Conservation (phyloP, 371 early-diverging fungal species). For the Apophysomyces variabilis region DNA sequence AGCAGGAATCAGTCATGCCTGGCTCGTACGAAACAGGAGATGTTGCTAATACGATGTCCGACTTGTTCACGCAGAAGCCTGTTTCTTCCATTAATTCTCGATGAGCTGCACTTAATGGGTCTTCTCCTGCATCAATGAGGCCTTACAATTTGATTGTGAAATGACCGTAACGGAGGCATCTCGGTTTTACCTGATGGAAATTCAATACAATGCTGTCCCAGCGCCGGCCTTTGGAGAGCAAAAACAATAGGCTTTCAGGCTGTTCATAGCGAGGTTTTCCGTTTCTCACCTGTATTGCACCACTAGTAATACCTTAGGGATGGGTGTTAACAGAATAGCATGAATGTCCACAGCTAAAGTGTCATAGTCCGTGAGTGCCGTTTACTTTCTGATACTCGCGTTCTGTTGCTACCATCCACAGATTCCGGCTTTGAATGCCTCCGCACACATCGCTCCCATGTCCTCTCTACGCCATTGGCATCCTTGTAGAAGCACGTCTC, state of each 20-base stretch:
- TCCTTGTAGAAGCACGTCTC: slow-evolving; percentile 47
- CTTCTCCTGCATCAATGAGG: slow-evolving; percentile 57
- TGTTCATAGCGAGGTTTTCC: not conserved
- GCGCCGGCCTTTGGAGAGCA: slow-evolving; percentile 52
- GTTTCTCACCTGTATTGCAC: slow-evolving; percentile 55
- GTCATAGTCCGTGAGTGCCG: not conserved
- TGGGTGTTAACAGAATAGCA: slow-evolving; percentile 38
- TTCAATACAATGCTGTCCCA: slow-evolving; percentile 59
- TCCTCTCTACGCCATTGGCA: slow-evolving; percentile 25
- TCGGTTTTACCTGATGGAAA: slow-evolving; percentile 60
- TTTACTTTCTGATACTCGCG: not conserved
- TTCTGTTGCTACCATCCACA: slow-evolving; percentile 36
- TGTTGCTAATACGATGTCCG: slow-evolving; percentile 18
- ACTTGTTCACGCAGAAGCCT: slow-evolving; percentile 41
- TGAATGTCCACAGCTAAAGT: slow-evolving; percentile 57
- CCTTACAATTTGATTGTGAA: slow-evolving; percentile 29
- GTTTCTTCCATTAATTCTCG: slow-evolving; percentile 69
- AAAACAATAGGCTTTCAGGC: not conserved
- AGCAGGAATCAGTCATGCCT: slow-evolving; percentile 60
- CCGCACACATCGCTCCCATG: slow-evolving; percentile 54
- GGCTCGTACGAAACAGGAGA: slow-evolving; percentile 62
- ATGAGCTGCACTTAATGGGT: slow-evolving; percentile 48
- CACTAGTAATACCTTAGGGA: slow-evolving; percentile 56
- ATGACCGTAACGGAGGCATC: not conserved
- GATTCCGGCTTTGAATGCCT: slow-evolving; percentile 16